Percentiles rank a stretch among this genome's conserved stretches.
Conservation (phyloP, 78 protist genomes). For the Polysphondylium violaceum region DNA sequence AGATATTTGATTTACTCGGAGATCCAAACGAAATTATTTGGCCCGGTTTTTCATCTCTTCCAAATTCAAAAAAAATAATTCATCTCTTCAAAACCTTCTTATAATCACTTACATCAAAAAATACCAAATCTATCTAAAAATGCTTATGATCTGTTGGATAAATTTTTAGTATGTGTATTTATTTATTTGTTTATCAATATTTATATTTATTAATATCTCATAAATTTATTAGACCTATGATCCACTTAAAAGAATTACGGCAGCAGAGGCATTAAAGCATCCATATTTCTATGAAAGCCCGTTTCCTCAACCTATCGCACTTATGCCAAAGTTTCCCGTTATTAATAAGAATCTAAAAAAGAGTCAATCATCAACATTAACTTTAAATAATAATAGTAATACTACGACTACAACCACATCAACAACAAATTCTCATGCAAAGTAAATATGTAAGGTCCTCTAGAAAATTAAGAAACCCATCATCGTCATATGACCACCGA, state of each 20-base stretch:
- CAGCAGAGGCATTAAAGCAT: conserved; percentile 67
- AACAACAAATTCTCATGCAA: too few relatives aligned
- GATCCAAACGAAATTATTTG: conserved; percentile 92
- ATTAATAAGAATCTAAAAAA: background rate
- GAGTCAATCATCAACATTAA: too few relatives aligned
- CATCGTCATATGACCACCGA: too few relatives aligned
- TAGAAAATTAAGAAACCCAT: too few relatives aligned
- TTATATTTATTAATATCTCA: background rate
- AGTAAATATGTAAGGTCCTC: too few relatives aligned
- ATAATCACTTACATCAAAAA: conserved; percentile 9
- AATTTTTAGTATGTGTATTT: conserved; percentile 15
- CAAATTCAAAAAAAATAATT: conserved; percentile 76
- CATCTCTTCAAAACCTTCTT: conserved; percentile 81
- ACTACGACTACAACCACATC: too few relatives aligned
- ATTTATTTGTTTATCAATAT: background rate
- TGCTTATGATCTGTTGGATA: conserved; percentile 53
- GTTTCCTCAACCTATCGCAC: conserved; percentile 47
- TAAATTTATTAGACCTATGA: conserved; percentile 57
- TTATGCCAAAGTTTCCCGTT: conserved; percentile 79
- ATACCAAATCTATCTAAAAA: conserved; percentile 30
- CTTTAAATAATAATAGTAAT: too few relatives aligned
- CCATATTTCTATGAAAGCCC: conserved; percentile 79
- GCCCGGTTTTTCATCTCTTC: conserved; percentile 91
- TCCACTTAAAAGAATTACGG: conserved; percentile 64
- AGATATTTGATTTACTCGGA: conserved; percentile 91